Conservation (phyloP, 495 filamentous ascomycete genomes). For the Rhypophila decipiens region DNA sequence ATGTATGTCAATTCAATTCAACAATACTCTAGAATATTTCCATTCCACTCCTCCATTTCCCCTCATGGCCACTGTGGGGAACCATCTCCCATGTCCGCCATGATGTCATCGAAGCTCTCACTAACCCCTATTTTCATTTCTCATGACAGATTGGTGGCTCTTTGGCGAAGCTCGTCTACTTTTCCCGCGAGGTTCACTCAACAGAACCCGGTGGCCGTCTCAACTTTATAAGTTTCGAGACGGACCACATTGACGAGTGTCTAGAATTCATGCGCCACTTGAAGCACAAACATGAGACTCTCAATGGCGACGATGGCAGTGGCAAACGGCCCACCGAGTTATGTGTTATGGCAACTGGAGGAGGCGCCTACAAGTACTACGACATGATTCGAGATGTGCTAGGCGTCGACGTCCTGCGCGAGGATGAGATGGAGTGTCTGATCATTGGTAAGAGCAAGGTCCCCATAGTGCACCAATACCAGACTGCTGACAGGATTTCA, state of each 20-base stretch:
- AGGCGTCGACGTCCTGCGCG: conserved; percentile 72
- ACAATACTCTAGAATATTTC: background rate
- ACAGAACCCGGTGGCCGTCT: conserved; percentile 80
- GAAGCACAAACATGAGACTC: conserved; percentile 66
- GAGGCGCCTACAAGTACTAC: conserved; percentile 93
- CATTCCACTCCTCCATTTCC: background rate
- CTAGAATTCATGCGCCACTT: conserved; percentile 81
- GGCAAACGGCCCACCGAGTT: conserved; percentile 44
- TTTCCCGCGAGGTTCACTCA: conserved; percentile 76
- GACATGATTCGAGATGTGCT: conserved; percentile 76
- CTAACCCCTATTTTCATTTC: conserved; percentile 10
- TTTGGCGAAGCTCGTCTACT: conserved; percentile 93
- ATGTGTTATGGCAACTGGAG: conserved; percentile 90
- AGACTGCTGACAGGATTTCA: background rate
- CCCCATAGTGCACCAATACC: no score
- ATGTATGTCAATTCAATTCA: conserved; percentile 55
- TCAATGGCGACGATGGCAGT: conserved; percentile 53
- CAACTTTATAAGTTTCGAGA: conserved; percentile 94
- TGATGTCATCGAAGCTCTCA: conserved; percentile 15
- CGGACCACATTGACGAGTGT: conserved; percentile 83
- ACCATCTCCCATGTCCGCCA: no score
- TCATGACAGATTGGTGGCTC: conserved; percentile 84
- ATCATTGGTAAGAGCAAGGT: conserved; percentile 68
- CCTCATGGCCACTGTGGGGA: no score
- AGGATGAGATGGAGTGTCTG: conserved; percentile 98